Percentiles rank a stretch among this genome's conserved stretches.
Conservation (phyloP, 768 basidiomycete species). For the Chalciporus chontae region DNA sequence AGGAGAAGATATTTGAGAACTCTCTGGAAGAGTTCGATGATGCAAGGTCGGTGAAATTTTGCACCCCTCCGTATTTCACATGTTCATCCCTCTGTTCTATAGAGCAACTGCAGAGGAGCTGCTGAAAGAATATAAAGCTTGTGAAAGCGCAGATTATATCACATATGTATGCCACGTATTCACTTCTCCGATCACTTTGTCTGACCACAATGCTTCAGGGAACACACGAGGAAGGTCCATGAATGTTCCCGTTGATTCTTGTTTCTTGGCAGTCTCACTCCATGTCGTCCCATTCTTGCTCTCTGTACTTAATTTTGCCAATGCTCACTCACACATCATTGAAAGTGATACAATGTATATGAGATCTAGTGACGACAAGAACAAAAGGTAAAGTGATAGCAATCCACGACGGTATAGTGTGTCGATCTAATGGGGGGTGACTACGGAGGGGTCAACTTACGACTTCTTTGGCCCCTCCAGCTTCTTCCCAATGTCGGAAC, state of each 20-base stretch:
- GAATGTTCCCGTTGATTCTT: slow-evolving; percentile 2
- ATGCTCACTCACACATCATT: slow-evolving; percentile 4
- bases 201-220: slow-evolving; percentile 23
- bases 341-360: slow-evolving; percentile 22
- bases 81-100: slow-evolving; percentile 5
- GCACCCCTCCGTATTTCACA: background rate
- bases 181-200: background rate
- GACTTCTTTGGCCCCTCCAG: slow-evolving; percentile 75
- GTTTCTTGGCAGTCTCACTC: background rate
- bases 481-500: slow-evolving; percentile 84
- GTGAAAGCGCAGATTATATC: slow-evolving; percentile 94
- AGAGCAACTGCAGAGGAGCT: slow-evolving; percentile 86
- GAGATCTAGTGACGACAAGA: slow-evolving; percentile 22
- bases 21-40: slow-evolving; percentile 96
- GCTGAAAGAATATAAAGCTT: slow-evolving; percentile 92
- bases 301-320: slow-evolving; percentile 3
- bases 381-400: slow-evolving; percentile 13
- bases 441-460: slow-evolving; percentile 43
- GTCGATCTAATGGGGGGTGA: slow-evolving; percentile 30
- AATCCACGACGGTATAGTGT: slow-evolving; percentile 17
- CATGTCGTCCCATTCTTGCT: background rate
- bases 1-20: slow-evolving; percentile 93
- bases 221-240: slow-evolving; percentile 32
- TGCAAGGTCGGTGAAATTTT: slow-evolving; percentile 60
- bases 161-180: slow-evolving; percentile 56